phyloP scores from a whole-genome alignment of 106 monocot genomes.

The Dactylorhiza incarnata region DNA sequence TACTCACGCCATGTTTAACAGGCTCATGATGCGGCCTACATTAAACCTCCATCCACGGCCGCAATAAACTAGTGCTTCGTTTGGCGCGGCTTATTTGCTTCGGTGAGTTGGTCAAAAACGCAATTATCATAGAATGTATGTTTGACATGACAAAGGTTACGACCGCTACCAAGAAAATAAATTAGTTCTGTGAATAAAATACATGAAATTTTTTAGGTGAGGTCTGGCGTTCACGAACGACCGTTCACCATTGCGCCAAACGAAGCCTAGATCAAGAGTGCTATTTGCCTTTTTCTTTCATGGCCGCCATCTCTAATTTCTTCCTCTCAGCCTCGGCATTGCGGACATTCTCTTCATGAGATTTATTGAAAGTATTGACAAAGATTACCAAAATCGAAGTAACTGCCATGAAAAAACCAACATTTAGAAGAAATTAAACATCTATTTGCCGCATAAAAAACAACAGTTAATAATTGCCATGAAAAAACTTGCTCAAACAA shows the following conservation, averaged over 20 bases:
- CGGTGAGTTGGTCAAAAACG: too few relatives aligned
- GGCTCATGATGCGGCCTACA: background rate
- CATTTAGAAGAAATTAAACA: background rate
- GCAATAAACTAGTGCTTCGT: background rate
- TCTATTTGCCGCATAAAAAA: too few relatives aligned
- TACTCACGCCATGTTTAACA: background rate
- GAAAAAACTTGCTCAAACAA: too few relatives aligned
- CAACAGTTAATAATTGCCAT: too few relatives aligned
- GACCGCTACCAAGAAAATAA: too few relatives aligned
- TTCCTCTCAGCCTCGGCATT: slow-evolving; percentile 80
- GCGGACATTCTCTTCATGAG: slow-evolving; percentile 82
- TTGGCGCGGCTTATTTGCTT: too few relatives aligned
- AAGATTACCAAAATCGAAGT: slow-evolving; percentile 89
- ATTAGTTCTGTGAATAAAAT: too few relatives aligned
- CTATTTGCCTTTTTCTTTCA: slow-evolving; percentile 52
- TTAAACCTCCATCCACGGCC: background rate
- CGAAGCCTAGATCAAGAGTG: slow-evolving; percentile 10
- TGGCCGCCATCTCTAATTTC: slow-evolving; percentile 74
- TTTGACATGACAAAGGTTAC: too few relatives aligned
- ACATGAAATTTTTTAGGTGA: too few relatives aligned
- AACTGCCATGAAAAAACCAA: slow-evolving; percentile 36
- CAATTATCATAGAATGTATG: too few relatives aligned
- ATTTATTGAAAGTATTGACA: slow-evolving; percentile 92
- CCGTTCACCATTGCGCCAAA: background rate
- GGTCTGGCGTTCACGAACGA: too few relatives aligned